Evolutionary conservation across 139 green algal species (phyloP).

Genomic region (Chlorella sp.): DNA sequence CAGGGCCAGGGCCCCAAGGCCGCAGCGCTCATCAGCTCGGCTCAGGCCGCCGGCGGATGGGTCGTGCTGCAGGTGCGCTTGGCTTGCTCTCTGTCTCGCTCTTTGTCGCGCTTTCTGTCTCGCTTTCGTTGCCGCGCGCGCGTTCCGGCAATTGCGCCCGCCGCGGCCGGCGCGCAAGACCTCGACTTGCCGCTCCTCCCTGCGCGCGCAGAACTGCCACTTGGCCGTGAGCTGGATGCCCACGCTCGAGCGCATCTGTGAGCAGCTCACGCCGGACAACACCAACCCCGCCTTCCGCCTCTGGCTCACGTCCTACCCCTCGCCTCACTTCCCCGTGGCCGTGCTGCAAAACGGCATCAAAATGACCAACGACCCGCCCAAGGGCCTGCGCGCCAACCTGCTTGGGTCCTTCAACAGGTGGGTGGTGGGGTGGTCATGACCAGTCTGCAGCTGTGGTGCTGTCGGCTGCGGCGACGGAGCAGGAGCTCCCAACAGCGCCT

Average conservation of each 20-base stretch:
- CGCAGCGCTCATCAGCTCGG: conserved; percentile 53
- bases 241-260: conserved; percentile 45
- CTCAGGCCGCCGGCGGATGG: conserved; percentile 51
- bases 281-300: conserved; percentile 45
- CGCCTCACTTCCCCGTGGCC: conserved; percentile 51
- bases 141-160: too few relatives aligned
- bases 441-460: conserved; percentile 71
- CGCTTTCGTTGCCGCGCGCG: too few relatives aligned
- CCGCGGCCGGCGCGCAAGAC: too few relatives aligned
- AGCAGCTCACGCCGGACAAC: neutral
- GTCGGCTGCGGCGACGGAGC: too few relatives aligned
- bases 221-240: conserved; percentile 70
- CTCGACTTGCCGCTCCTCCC: neutral
- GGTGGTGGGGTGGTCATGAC: conserved; percentile 76
- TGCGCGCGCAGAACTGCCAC: conserved; percentile 64
- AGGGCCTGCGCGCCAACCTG: conserved; percentile 56
- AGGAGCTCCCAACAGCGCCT: too few relatives aligned
- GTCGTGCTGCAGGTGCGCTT: conserved; percentile 52
- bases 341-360: conserved; percentile 70
- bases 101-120: too few relatives aligned
- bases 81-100: too few relatives aligned
- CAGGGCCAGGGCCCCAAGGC: conserved; percentile 80
- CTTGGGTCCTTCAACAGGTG: conserved; percentile 62
- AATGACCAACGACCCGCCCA: conserved; percentile 45
- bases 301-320: conserved; percentile 66